These are phyloP conservation scores for Nicotiana knightiana DNA, from an alignment of 257 asterid genomes.

Conservation along the genomic window DNA sequence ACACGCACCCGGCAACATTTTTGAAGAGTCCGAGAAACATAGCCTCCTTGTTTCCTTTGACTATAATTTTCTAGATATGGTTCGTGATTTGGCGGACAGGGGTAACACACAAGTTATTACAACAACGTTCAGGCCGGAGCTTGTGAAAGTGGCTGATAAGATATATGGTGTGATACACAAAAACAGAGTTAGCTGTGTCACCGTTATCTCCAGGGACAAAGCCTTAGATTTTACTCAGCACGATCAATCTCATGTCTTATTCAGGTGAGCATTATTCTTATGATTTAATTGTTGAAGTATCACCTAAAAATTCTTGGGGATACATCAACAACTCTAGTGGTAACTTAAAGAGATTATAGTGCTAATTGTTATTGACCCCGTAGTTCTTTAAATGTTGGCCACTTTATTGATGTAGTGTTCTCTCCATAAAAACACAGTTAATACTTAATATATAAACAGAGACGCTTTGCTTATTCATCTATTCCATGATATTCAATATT, in stretches of 20 bases:
- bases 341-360: neutral
- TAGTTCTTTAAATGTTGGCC: neutral
- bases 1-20: no score
- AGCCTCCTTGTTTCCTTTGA: conserved; percentile 28
- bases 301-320: no score
- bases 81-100: conserved; percentile 84
- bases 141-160: conserved; percentile 95
- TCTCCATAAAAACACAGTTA: neutral
- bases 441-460: neutral
- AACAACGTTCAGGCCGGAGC: conserved; percentile 84
- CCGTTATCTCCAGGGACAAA: conserved; percentile 59
- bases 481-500: neutral
- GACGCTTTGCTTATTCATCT: neutral
- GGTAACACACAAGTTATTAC: conserved; percentile 86
- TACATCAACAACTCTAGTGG: no score
- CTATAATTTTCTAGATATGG: conserved; percentile 62
- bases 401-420: neutral
- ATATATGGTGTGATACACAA: conserved; percentile 88
- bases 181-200: conserved; percentile 78
- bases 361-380: neutral
- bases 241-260: conserved; percentile 70
- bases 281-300: neutral
- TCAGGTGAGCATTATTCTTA: conserved; percentile 37
- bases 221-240: conserved; percentile 81
- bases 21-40: no score